phyloP scores from a whole-genome alignment of 2,329 filamentous ascomycete species.

The Colletotrichum karsti region DNA sequence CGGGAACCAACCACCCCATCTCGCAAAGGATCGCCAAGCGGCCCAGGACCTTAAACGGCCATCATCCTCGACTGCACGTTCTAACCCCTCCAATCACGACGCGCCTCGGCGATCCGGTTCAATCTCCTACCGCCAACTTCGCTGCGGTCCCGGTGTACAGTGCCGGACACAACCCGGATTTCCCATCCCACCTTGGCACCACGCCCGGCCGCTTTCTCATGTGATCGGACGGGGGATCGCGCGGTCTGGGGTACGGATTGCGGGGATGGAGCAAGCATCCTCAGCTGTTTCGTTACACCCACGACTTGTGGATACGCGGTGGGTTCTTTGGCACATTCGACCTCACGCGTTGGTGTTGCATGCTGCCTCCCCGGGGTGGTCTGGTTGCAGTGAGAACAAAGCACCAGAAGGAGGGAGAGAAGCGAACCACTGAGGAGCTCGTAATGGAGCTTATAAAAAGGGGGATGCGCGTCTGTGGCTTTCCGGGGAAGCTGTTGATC shows the following conservation, averaged over 20 bases:
- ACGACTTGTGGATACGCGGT: constrained; percentile 1
- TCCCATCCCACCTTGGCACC: neutral
- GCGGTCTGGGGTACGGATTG: constrained; percentile 20
- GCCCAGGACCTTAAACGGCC: neutral
- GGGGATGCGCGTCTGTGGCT: neutral
- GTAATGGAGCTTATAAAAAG: constrained; percentile 8
- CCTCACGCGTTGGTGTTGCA: neutral
- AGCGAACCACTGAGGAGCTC: neutral
- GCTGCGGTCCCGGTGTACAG: neutral
- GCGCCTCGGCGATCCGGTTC: constrained; percentile 16
- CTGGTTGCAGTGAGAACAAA: neutral
- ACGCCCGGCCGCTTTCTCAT: neutral
- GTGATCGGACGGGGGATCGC: constrained; percentile 16
- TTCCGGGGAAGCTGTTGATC: neutral
- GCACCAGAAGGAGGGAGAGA: neutral
- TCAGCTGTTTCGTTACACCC: neutral
- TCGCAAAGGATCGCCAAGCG: neutral
- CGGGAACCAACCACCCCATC: neutral
- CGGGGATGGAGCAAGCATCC: constrained; percentile 21
- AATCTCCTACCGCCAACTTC: constrained; percentile 4
- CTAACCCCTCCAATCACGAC: constrained; percentile 26
- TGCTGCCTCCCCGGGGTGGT: neutral
- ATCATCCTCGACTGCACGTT: neutral
- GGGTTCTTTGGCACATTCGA: constrained; percentile 1
- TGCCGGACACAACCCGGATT: constrained; percentile 5